Conservation (phyloP, 2,329 filamentous ascomycete genomes). For the Microdochium trichocladiopsis region DNA sequence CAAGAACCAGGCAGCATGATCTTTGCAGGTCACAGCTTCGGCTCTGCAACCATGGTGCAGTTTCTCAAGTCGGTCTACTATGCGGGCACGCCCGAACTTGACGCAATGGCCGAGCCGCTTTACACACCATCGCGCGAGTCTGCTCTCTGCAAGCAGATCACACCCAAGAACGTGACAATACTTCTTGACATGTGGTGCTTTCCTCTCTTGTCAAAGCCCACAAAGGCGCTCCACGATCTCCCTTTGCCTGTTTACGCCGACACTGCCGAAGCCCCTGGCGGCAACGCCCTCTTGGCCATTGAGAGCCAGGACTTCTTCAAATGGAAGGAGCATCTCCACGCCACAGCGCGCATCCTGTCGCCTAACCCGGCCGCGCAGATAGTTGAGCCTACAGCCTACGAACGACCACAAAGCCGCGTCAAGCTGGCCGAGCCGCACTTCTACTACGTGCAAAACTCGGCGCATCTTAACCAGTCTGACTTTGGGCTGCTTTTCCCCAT, state of each 20-base stretch:
- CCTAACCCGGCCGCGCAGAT: slow-evolving; percentile 38
- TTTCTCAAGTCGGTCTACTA: slow-evolving; percentile 77
- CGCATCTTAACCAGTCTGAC: slow-evolving; percentile 77
- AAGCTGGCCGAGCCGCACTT: slow-evolving; percentile 51
- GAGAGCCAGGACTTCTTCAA: slow-evolving; percentile 73
- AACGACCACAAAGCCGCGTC: slow-evolving; percentile 31
- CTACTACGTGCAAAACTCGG: slow-evolving; percentile 68
- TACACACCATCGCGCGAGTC: slow-evolving; percentile 52
- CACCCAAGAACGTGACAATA: slow-evolving; percentile 55
- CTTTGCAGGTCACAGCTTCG: slow-evolving; percentile 78
- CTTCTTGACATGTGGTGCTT: slow-evolving; percentile 79
- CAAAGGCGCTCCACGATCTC: slow-evolving; percentile 59
- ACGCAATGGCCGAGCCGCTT: slow-evolving; percentile 46
- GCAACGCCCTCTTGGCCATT: slow-evolving; percentile 59
- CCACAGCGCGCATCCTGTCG: slow-evolving; percentile 60
- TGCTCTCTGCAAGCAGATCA: slow-evolving; percentile 58
- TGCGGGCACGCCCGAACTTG: slow-evolving; percentile 37
- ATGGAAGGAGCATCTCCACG: slow-evolving; percentile 66
- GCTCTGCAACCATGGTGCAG: slow-evolving; percentile 66
- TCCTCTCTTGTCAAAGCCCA: slow-evolving; percentile 57
- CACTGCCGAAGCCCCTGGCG: slow-evolving; percentile 39
- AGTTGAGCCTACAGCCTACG: slow-evolving; percentile 32
- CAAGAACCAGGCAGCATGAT: slow-evolving; percentile 65
- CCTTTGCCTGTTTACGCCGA: slow-evolving; percentile 63
- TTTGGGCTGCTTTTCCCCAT: slow-evolving; percentile 79